Base-by-base conservation (phyloP, 208 protist species). In the Acanthamoeba sp. region DNA sequence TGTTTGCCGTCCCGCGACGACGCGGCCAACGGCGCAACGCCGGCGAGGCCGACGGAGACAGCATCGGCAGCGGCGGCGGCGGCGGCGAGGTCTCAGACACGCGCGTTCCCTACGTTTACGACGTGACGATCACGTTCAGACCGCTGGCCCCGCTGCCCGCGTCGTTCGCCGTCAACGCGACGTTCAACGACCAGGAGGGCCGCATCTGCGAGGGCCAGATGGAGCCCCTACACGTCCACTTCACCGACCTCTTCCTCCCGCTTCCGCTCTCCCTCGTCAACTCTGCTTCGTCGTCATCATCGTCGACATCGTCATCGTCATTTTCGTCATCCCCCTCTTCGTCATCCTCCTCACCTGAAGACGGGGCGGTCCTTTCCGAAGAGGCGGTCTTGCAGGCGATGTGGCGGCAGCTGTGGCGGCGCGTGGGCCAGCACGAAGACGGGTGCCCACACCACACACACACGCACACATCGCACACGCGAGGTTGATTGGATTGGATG, bases 241-340 rank as follows among this genome's bases (percentile, higher is more conserved):
- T 92, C 38, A 76, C 59, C 55, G 87, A 92, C 64, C 87, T 92
- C 29, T 92, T 92, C 62, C 64, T 92, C n/a, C 87, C 87, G 4
- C 32, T 91, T 27, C 62, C 87, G 6, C 42, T 88, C 36, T n/a
- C 27, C 59, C 6, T 6, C 55, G 16, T 59, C n/a, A n/a, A n/a
- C n/a, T n/a, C n/a, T n/a, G n/a, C 29, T 12, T 78, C 36, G 69
- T 42, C 36, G 4, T 36, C 29, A n/a, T n/a, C 24, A 4, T 59
- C 16, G 55, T n/a, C 55, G 55, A 24, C 55, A 24, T 22, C 55
- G 55, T 22, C 55, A 24, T 69, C 59, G 59, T n/a, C 27, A 1
- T n/a, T n/a, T n/a, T 59, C 52, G 52, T 10, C 14, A 20, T 22
- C 18, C 12, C 3, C 50, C 3, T 57, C 0, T 12, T 52, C 42